Conservation (phyloP, 2,329 filamentous ascomycete species). For the Emmonsiellopsis sp. region DNA sequence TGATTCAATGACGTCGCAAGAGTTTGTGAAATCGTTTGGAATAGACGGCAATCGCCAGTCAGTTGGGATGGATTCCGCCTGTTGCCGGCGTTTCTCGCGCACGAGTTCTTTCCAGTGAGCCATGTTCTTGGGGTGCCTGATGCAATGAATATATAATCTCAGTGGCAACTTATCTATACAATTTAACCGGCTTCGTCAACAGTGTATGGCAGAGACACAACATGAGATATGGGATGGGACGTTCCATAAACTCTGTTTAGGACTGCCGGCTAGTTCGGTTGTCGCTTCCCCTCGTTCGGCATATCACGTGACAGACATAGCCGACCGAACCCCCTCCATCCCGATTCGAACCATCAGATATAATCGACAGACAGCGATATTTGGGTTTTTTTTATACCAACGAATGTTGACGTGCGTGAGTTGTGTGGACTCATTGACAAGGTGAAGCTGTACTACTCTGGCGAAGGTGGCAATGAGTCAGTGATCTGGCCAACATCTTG, state of each 20-base stretch:
- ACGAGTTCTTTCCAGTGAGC: slow-evolving; percentile 7
- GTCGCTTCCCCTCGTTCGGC: neutral
- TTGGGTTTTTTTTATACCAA: no score
- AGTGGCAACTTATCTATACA: neutral
- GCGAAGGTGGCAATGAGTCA: neutral
- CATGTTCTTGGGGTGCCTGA: neutral
- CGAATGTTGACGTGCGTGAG: no score
- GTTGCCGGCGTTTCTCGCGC: slow-evolving; percentile 5
- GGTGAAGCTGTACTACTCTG: neutral
- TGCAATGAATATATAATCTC: neutral
- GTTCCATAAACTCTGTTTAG: neutral
- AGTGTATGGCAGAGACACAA: no score
- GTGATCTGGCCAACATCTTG: neutral
- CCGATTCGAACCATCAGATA: neutral
- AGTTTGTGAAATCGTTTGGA: neutral
- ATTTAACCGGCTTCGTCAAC: neutral
- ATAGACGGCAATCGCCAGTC: slow-evolving; percentile 6
- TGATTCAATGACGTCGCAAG: slow-evolving; percentile 4
- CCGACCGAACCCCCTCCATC: neutral
- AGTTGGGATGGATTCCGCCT: slow-evolving; percentile 5
- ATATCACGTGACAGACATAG: neutral
- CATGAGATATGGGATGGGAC: no score
- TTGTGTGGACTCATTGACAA: no score
- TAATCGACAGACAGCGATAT: neutral
- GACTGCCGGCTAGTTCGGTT: neutral